phyloP scores from a whole-genome alignment of 2,329 filamentous ascomycete genomes.

The Fusarium subglutinans region DNA sequence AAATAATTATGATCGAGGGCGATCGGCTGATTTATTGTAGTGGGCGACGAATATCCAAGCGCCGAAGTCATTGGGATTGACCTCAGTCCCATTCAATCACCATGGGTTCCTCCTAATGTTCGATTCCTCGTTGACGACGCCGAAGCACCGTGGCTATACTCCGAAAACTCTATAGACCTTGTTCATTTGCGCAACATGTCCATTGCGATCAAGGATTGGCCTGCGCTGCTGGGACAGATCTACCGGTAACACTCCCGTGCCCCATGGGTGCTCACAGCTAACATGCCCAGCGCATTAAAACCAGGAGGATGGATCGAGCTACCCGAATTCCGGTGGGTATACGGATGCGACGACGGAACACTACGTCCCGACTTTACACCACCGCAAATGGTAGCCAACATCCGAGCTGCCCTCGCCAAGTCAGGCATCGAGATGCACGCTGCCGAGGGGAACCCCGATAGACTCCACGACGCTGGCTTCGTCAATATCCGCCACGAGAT shows the following conservation, averaged over 20 bases:
- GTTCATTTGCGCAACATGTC: slow-evolving; percentile 50
- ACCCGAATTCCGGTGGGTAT: slow-evolving; percentile 45
- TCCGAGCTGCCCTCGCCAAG: slow-evolving; percentile 40
- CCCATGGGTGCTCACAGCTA: background rate
- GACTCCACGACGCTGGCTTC: slow-evolving; percentile 51
- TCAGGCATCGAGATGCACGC: slow-evolving; percentile 47
- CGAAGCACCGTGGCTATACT: slow-evolving; percentile 45
- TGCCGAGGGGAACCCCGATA: slow-evolving; percentile 42
- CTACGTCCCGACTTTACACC: slow-evolving; percentile 40
- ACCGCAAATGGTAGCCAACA: slow-evolving; percentile 43
- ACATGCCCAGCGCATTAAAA: slow-evolving; percentile 39
- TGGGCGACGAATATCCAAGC: slow-evolving; percentile 51
- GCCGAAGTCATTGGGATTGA: slow-evolving; percentile 53
- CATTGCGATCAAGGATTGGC: slow-evolving; percentile 43
- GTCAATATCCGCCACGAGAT: slow-evolving; percentile 50
- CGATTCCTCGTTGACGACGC: slow-evolving; percentile 51
- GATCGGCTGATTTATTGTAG: slow-evolving; percentile 11
- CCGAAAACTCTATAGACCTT: slow-evolving; percentile 39
- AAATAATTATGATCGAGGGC: background rate
- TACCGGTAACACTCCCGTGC: slow-evolving; percentile 21
- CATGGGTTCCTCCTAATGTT: slow-evolving; percentile 53
- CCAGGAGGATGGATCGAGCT: slow-evolving; percentile 60
- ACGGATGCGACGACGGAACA: slow-evolving; percentile 45
- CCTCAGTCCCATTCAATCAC: slow-evolving; percentile 52
- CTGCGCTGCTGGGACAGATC: slow-evolving; percentile 27